Base-by-base conservation (phyloP, 2,329 filamentous ascomycete species). In the Paramyrothecium roridum region DNA sequence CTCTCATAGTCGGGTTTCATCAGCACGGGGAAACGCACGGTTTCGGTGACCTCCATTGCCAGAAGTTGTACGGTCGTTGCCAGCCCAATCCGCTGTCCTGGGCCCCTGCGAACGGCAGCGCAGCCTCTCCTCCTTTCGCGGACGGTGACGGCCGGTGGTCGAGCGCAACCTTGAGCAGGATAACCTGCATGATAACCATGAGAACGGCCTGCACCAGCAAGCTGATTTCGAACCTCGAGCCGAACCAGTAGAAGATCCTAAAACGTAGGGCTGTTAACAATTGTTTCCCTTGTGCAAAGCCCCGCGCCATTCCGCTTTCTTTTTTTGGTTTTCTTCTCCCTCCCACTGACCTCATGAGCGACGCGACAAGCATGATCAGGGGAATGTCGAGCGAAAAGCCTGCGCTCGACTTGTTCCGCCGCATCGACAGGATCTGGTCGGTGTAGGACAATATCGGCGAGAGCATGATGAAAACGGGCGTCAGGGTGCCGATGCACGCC, bases 21-120 rank as follows among this genome's bases (percentile, higher is more conserved):
- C 34, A 19, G 17, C 20, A 50, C 20, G 20, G 20, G 20, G 47
- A 16, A 37, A 77, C 82, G 57, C 69, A 87, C 75, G 89, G 88
- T 63, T 85, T 86, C 7, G 85, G 80, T 20, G 83, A 84, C 55
- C 85, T 81, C 90, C 90, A 93, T 71, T 90, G 89, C 90, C 90
- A 93, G 70, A 93, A 93, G 65, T 86, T 82, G 67, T 86, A 93
- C 1, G 90, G 90, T 22, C 90, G 78, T 57, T 76, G 78, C n/a
- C 65, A 65, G 11, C 65, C 63, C 56, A 67, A 67, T 8, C 65
- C 22, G 11, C 68, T 73, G 58, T 78, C 74, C 43, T 77, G 69
- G 8, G 75, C 66, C 21, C 80, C 82, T 2, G 82, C 77, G 68
- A 93, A 92, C 13, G 90, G 89, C 21, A 77, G 59, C 3, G 80